Base-by-base conservation (phyloP, 345 rosid genomes). In the Arabidopsis thaliana region DNA sequence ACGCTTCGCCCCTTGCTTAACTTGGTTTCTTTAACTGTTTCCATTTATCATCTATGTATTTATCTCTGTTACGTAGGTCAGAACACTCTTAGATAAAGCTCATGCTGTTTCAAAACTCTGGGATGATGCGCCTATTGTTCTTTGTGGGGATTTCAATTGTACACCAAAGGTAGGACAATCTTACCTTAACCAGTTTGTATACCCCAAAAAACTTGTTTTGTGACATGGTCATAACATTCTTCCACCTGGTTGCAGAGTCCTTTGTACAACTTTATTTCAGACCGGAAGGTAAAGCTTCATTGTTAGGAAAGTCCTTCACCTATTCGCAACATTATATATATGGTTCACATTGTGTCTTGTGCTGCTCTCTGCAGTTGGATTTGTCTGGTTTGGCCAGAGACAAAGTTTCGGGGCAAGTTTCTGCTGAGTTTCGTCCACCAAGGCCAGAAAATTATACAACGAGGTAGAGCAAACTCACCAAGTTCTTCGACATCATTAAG, bases 111-210 rank as follows among this genome's bases (percentile, higher is more conserved):
- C 98, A 32, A 84, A 81, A 82, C 68, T 73, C 48, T 94, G 97
- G 98, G 82, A 89, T 75, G 81, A 84, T 87, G 91, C 97, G 16
- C 97, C 97, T 58, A 85, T 91, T 78, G 91, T 94, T 85, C 83
- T 94, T 59, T 91, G 98, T 83, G 97, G 97, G 61, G 98, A 94
- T 80, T 90, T 92, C 77, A 94, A 94, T 75, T 90, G 93, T 74
- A 94, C 96, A 49, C 98, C 97, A 16, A 88, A 89, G 97, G 98
- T 90, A 24, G n/a, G 66, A 42, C 38, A 62, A 66, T 76, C 30
- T 56, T 57, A 53, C 63, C 36, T 65, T 65, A 10, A 32, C 53
- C 34, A 60, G 67, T 71, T 63, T 45, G 20, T 57, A 32, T 78
- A 59, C 63, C 13, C 3, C 41, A 41, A 65, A 55, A 1, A 7